Base-by-base conservation (phyloP, 2,329 filamentous ascomycete genomes). In the Nigrospora oryzae region DNA sequence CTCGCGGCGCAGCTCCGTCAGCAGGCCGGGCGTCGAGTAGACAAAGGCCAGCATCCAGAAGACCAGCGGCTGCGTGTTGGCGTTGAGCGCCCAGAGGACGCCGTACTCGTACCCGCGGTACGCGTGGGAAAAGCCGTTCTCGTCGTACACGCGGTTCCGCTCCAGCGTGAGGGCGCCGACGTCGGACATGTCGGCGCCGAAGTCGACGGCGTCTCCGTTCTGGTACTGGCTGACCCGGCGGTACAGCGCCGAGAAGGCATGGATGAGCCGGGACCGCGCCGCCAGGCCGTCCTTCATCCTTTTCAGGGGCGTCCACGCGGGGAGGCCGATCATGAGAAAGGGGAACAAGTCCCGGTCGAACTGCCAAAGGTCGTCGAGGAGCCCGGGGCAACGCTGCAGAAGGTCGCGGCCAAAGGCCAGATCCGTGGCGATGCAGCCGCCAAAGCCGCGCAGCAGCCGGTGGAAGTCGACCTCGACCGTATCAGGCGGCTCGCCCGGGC, bases 101-200 rank as follows among this genome's bases (percentile, higher is more conserved):
- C 35, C 13, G n/a, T 51, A 19, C 38, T 53, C 48, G 32, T 23
- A 40, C 13, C 31, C 42, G 12, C 42, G 50, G 17, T 47, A 31
- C 5, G 46, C 23, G 11, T 46, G n/a, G 0, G 41, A 16, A 36
- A 46, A 46, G 39, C 40, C 42, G 35, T 38, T 7, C 23, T 42
- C 28, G 16, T 36, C 16, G 42, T 52, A 51, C 14, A 47, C 38
- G 4, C 42, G 28, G 30, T 41, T 47, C 13, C 51, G 46, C 34
- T 46, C 46, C 33, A 44, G 11, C 1, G 44, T 44, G 30, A 46
- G 5, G 34, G 34, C 31, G 40, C 51, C 44, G 23, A 51, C 40
- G 14, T 53, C 50, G 2, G 50, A 53, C 46, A 51, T 48, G 40
- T 52, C 50, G 17, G 49, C 51, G 12, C 43, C 49, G 16, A 47